Evolutionary conservation across 768 basidiomycete genomes (phyloP), one percentile per base, ranked within the genome.

Genomic region (Suillus brevipes): DNA sequence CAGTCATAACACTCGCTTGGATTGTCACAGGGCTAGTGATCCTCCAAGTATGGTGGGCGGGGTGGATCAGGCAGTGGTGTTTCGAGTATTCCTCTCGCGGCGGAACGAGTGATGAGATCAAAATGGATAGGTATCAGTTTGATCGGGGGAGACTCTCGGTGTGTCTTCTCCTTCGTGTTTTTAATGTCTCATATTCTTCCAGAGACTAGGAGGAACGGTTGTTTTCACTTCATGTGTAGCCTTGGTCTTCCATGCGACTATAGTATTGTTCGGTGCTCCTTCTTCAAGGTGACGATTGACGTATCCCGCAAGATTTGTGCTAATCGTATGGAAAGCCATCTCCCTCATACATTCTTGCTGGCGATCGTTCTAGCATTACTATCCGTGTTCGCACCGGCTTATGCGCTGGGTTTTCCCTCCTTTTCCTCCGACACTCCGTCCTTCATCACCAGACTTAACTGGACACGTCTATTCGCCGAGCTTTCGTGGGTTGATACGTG

Each of bases 381-480:
- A 67, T 80, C 82, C 16, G 79, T 86, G 16, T 90, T 89, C 68
- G 81, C 89, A 0, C 88, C 92, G 12, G 84, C 87, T 2, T 92
- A 90, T 72, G 81, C 87, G 3, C 79, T 94, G 20, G 92, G 92
- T 8, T 67, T 80, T 3, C 90, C 92, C 0, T 82, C 82, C 43
- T 68, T 85, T 18, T 75, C 77, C 25, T 74, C 73, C 23, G 78
- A 79, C 55, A 76, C 80, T 8, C 72, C 76, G 18, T 81, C 88
- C 1, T 71, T 87, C 42, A 74, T 86, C 61, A 84, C 82, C 53
- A 82, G 89, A 50, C 81, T 88, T 73, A 84, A 85, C 7, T 94
- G 93, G 90, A 82, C 86, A 28, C 84, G 92, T 59, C 80, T 98
- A 47, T 95, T 96, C 72, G 90, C 85, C 57, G 91, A 95, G 68